Evolutionary conservation across 2,329 filamentous ascomycete species (phyloP).

Genomic region (Clonostachys byssicola): DNA sequence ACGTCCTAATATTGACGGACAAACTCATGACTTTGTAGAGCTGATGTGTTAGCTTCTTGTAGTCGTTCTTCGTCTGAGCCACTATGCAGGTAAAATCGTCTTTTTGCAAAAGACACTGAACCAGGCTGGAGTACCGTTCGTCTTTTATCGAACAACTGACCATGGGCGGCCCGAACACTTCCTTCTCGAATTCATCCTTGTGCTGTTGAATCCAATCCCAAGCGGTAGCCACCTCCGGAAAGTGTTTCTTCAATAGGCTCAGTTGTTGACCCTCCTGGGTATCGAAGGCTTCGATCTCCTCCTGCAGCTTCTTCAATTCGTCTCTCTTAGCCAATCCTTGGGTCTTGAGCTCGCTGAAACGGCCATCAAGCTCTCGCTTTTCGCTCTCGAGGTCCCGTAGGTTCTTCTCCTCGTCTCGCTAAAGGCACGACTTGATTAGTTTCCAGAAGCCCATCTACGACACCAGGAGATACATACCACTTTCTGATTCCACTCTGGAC

Average conservation of each 20-base stretch:
- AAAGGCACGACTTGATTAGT: slow-evolving; percentile 2
- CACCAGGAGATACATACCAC: slow-evolving; percentile 49
- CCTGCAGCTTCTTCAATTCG: slow-evolving; percentile 30
- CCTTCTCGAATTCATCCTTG: slow-evolving; percentile 62
- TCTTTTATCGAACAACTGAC: slow-evolving; percentile 78
- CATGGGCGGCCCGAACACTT: slow-evolving; percentile 78
- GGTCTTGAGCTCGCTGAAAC: slow-evolving; percentile 34
- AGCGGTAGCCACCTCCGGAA: slow-evolving; percentile 61
- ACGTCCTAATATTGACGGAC: slow-evolving; percentile 68
- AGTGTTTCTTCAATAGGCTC: slow-evolving; percentile 55
- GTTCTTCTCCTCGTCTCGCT: slow-evolving; percentile 59
- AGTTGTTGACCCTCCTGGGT: slow-evolving; percentile 74
- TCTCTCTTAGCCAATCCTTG: slow-evolving; percentile 34
- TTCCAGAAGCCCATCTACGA: slow-evolving; percentile 12
- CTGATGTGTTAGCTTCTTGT: slow-evolving; percentile 64
- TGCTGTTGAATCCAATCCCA: slow-evolving; percentile 83
- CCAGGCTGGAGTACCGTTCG: slow-evolving; percentile 53
- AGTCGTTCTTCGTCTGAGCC: slow-evolving; percentile 70
- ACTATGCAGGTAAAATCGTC: slow-evolving; percentile 67
- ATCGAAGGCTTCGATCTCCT: slow-evolving; percentile 56
- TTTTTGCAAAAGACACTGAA: slow-evolving; percentile 44
- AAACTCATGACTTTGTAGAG: slow-evolving; percentile 62
- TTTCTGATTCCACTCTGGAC: slow-evolving; percentile 65
- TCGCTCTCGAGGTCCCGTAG: slow-evolving; percentile 45
- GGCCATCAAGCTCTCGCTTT: slow-evolving; percentile 24